phyloP scores from a whole-genome alignment of 768 basidiomycete genomes.

The Clitopilus passeckerianus region DNA sequence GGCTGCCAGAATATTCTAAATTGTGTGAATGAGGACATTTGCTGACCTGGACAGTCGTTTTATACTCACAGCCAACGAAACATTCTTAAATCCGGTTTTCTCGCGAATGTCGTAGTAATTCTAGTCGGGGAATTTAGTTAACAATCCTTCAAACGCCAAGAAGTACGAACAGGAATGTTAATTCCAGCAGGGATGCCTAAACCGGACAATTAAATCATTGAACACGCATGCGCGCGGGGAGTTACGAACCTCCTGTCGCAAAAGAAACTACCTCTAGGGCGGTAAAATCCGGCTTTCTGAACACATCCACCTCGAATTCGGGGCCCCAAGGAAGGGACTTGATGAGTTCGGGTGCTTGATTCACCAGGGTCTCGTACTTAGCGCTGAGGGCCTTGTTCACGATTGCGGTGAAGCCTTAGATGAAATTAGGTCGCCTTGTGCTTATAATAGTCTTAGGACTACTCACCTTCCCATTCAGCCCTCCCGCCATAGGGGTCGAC shows the following conservation, averaged over 20 bases:
- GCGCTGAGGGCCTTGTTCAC: slow-evolving; percentile 81
- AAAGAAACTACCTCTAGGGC: slow-evolving; percentile 80
- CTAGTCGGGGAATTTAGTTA: slow-evolving; percentile 19
- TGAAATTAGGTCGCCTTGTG: not conserved
- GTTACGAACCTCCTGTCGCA: slow-evolving; percentile 66
- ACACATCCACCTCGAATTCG: slow-evolving; percentile 62
- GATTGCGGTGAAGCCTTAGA: slow-evolving; percentile 79
- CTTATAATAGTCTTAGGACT: not conserved
- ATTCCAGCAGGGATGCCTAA: slow-evolving; percentile 83
- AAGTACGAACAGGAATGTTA: slow-evolving; percentile 44
- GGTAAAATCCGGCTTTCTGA: slow-evolving; percentile 86
- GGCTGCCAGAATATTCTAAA: slow-evolving; percentile 79
- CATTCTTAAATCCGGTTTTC: slow-evolving; percentile 83
- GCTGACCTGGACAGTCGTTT: not conserved
- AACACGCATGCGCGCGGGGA: not conserved
- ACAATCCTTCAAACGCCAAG: not conserved
- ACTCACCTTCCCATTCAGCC: slow-evolving; percentile 85
- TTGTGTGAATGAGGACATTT: not conserved
- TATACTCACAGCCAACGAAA: slow-evolving; percentile 64
- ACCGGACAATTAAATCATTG: not conserved
- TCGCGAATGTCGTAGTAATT: slow-evolving; percentile 86
- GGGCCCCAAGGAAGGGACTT: slow-evolving; percentile 80
- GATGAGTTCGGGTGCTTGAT: slow-evolving; percentile 73
- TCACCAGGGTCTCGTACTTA: slow-evolving; percentile 76
- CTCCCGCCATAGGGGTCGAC: slow-evolving; percentile 89